These are phyloP conservation scores for Zasmidium angulare DNA, from an alignment of 2,329 filamentous ascomycete species.

Conservation along the genomic window DNA sequence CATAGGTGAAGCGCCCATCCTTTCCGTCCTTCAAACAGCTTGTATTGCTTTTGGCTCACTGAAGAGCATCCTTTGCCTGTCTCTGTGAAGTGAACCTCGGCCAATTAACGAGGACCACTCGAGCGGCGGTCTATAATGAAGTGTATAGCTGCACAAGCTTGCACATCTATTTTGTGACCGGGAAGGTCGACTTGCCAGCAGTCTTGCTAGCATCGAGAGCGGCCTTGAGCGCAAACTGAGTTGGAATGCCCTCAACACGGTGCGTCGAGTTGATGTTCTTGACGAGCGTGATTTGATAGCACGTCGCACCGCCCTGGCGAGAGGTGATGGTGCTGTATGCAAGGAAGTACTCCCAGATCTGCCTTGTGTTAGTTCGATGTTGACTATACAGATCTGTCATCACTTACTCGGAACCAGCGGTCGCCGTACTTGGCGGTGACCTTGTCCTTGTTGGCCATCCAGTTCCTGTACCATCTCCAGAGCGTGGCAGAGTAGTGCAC, in stretches of 20 bases:
- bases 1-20: neutral
- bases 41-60: neutral
- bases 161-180: slow-evolving; percentile 23
- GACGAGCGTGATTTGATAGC: slow-evolving; percentile 82
- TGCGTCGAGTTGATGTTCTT: slow-evolving; percentile 90
- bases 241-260: slow-evolving; percentile 70
- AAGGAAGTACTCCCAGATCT: slow-evolving; percentile 93
- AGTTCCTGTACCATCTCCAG: slow-evolving; percentile 99
- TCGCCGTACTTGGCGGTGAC: slow-evolving; percentile 92
- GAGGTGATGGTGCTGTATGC: slow-evolving; percentile 81
- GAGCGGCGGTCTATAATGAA: neutral
- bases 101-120: too few species aligned
- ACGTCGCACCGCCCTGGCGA: slow-evolving; percentile 79
- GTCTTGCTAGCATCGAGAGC: slow-evolving; percentile 57
- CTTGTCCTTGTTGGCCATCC: slow-evolving; percentile 90
- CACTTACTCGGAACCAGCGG: slow-evolving; percentile 87
- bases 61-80: neutral
- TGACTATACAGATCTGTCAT: neutral
- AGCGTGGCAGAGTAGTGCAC: slow-evolving; percentile 96
- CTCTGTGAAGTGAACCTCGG: too few species aligned
- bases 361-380: slow-evolving; percentile 2
- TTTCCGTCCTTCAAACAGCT: neutral
- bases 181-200: slow-evolving; percentile 33
- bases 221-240: slow-evolving; percentile 67
- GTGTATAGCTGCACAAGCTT: neutral